Evolutionary conservation across 495 filamentous ascomycete genomes (phyloP).

Genomic region (Entonaema liquescens): DNA sequence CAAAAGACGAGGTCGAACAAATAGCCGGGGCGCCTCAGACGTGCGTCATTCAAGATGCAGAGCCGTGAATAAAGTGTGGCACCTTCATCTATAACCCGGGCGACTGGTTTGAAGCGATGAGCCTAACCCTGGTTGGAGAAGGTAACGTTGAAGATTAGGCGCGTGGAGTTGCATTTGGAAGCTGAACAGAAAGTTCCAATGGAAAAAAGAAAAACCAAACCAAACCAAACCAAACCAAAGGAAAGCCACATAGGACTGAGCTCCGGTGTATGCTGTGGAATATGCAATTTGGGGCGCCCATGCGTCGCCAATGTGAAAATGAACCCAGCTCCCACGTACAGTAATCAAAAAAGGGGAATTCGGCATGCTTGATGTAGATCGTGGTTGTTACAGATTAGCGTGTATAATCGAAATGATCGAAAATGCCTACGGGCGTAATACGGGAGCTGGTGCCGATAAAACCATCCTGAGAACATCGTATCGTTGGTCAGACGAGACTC

Average conservation of each 20-base stretch:
- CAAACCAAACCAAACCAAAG: too few species aligned
- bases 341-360: not conserved
- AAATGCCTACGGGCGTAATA: constrained; percentile 2
- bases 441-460: not conserved
- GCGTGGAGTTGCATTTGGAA: constrained; percentile 34
- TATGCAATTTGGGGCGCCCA: not conserved
- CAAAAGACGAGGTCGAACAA: constrained; percentile 31
- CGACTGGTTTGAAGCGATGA: constrained; percentile 37
- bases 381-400: constrained; percentile 9
- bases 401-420: constrained; percentile 8
- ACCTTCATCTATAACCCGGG: constrained; percentile 41
- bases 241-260: not conserved
- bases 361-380: not conserved
- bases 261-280: constrained; percentile 3
- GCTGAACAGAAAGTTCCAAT: constrained; percentile 36
- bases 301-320: not conserved
- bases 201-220: constrained; percentile 6
- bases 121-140: constrained; percentile 38
- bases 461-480: not conserved
- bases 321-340: not conserved
- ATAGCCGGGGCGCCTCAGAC: constrained; percentile 28
- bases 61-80: constrained; percentile 27
- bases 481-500: constrained; percentile 27
- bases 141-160: constrained; percentile 38
- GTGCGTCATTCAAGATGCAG: constrained; percentile 40